Conservation (phyloP, 345 rosid genomes). For the Syzygium grande region DNA sequence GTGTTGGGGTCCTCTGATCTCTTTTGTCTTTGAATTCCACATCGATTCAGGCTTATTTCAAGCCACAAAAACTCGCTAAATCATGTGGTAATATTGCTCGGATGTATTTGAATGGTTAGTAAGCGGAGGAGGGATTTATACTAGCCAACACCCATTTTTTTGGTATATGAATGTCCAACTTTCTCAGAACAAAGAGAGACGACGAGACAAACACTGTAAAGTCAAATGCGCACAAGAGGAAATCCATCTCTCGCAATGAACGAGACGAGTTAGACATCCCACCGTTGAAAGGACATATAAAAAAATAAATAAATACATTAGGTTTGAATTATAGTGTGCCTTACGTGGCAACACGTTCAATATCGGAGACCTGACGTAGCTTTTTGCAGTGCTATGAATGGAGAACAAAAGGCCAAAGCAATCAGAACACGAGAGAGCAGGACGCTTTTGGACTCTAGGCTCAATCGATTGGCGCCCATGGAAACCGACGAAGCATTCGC, state of each 20-base stretch:
- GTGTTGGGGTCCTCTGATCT: fast-evolving
- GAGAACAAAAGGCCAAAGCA: background rate
- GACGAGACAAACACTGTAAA: background rate
- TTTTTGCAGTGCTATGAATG: background rate
- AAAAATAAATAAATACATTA: background rate
- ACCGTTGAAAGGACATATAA: background rate
- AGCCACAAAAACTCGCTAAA: background rate
- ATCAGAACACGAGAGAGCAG: background rate
- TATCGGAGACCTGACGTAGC: background rate
- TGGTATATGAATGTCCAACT: background rate
- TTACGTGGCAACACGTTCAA: background rate
- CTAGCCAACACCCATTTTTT: background rate
- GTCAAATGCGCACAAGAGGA: background rate
- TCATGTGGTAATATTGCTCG: background rate
- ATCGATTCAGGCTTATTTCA: background rate
- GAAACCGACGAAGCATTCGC: background rate
- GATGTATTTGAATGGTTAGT: background rate
- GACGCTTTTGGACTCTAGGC: background rate
- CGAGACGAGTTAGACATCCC: background rate
- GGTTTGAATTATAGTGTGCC: background rate
- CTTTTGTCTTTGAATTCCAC: background rate
- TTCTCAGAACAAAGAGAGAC: background rate
- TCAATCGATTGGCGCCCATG: background rate
- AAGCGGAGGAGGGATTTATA: background rate
- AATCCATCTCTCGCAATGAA: background rate